Evolutionary conservation across 192 early-diverging fungal genomes (phyloP).

Genomic region (Rhizophagus sp.): DNA sequence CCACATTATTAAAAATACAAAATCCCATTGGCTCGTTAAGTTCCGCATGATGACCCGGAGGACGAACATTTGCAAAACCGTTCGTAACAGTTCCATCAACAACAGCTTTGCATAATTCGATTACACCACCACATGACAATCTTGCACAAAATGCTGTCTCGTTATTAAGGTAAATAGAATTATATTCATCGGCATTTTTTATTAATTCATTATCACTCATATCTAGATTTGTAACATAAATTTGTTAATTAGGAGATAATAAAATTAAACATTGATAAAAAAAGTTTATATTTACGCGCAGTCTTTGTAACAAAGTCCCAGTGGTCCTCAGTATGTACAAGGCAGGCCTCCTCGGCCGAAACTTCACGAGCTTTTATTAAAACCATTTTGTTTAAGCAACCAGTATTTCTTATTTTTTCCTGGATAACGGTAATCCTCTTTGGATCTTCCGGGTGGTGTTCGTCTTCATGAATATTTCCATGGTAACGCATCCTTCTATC

Average conservation of each 20-base stretch:
- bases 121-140: slow-evolving; percentile 74
- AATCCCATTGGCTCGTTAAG: slow-evolving; percentile 77
- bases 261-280: not conserved
- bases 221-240: slow-evolving; percentile 29
- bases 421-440: slow-evolving; percentile 70
- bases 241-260: not conserved
- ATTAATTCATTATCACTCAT: slow-evolving; percentile 50
- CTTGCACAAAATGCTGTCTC: slow-evolving; percentile 63
- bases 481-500: slow-evolving; percentile 69
- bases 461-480: slow-evolving; percentile 53
- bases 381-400: slow-evolving; percentile 48
- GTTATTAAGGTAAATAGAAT: slow-evolving; percentile 73
- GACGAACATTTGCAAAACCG: slow-evolving; percentile 86
- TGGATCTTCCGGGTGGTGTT: slow-evolving; percentile 77
- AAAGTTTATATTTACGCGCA: slow-evolving; percentile 35
- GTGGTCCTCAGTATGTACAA: slow-evolving; percentile 55
- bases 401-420: slow-evolving; percentile 49
- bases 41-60: slow-evolving; percentile 95
- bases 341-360: slow-evolving; percentile 48
- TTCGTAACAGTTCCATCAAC: slow-evolving; percentile 63
- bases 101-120: slow-evolving; percentile 74
- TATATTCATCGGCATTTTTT: slow-evolving; percentile 45
- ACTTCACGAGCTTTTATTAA: slow-evolving; percentile 49
- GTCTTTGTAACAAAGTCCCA: slow-evolving; percentile 47
- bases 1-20: slow-evolving; percentile 89